Conservation (phyloP, 495 filamentous ascomycete species). For the Clavariopsis aquatica region DNA sequence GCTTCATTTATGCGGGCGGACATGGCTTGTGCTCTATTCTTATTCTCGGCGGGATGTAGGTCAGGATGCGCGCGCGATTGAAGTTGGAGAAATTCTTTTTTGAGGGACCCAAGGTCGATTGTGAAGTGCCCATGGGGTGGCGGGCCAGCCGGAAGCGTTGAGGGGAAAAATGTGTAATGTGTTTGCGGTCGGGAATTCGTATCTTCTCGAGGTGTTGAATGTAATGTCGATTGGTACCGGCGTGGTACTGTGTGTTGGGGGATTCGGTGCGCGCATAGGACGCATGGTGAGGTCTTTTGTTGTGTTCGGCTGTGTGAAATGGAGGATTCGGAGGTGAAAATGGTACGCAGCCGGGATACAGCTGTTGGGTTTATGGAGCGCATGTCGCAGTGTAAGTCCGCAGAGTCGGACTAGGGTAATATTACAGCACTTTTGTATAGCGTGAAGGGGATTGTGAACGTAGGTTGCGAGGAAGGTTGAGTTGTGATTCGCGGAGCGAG, state of each 20-base stretch:
- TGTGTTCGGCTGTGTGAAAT: conserved; percentile 5
- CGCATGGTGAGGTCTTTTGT: conserved; percentile 13
- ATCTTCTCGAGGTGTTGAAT: not conserved
- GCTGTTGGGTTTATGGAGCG: conserved; percentile 16
- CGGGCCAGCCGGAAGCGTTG: conserved; percentile 74
- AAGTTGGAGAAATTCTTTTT: conserved; percentile 80
- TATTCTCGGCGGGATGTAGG: conserved; percentile 59
- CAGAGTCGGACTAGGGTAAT: no score
- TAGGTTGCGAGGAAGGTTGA: not conserved
- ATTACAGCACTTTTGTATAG: no score
- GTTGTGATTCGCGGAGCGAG: not conserved
- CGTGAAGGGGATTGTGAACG: not conserved
- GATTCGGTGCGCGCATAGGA: conserved; percentile 5
- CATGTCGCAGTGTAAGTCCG: conserved; percentile 15
- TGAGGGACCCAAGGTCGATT: conserved; percentile 66
- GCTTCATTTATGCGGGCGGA: conserved; percentile 84
- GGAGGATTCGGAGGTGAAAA: conserved; percentile 24
- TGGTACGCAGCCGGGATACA: conserved; percentile 21
- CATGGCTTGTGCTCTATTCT: conserved; percentile 66
- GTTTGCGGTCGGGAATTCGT: conserved; percentile 44
- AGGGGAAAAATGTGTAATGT: conserved; percentile 87
- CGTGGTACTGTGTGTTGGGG: not conserved
- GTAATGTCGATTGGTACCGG: conserved; percentile 18
- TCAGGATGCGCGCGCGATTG: conserved; percentile 84
- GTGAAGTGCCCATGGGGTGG: conserved; percentile 76